phyloP scores from a whole-genome alignment of 169 alveolate species.

The Eimeria necatrix region DNA sequence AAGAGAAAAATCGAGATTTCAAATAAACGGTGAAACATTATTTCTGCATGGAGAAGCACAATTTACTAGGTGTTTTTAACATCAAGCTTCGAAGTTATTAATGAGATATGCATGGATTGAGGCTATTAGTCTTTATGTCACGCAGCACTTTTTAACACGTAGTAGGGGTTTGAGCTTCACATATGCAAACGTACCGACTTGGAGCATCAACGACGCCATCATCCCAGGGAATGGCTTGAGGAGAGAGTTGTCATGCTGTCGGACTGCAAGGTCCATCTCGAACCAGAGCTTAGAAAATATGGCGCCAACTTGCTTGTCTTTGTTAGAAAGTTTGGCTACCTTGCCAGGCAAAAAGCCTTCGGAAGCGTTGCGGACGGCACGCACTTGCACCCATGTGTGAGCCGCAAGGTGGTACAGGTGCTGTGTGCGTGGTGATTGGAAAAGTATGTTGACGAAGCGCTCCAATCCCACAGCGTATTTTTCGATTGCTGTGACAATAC shows the following conservation, averaged over 20 bases:
- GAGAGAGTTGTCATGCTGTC: not conserved
- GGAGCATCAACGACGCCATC: slow-evolving; percentile 63
- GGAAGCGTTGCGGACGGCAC: slow-evolving; percentile 73
- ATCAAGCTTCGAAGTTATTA: too few species aligned
- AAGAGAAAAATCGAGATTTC: not conserved
- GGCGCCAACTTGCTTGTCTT: slow-evolving; percentile 37
- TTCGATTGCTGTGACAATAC: not conserved
- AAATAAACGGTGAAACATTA: too few species aligned
- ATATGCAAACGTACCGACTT: slow-evolving; percentile 42
- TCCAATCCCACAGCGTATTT: not conserved
- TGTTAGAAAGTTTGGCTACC: not conserved
- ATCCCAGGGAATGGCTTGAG: slow-evolving; percentile 67
- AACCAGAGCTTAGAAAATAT: slow-evolving; percentile 68
- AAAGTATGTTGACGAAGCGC: slow-evolving; percentile 46
- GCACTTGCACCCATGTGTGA: slow-evolving; percentile 62
- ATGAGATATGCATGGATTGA: not conserved
- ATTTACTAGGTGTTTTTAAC: too few species aligned
- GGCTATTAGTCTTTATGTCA: not conserved
- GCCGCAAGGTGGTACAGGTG: slow-evolving; percentile 44
- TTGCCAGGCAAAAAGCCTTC: slow-evolving; percentile 51
- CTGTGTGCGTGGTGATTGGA: slow-evolving; percentile 7
- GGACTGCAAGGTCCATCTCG: slow-evolving; percentile 6
- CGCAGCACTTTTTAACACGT: not conserved
- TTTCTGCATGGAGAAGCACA: too few species aligned
- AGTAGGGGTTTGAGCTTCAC: not conserved